These are phyloP conservation scores for Shiraia sp. DNA, from an alignment of 2,329 filamentous ascomycete genomes.

Conservation along the genomic window DNA sequence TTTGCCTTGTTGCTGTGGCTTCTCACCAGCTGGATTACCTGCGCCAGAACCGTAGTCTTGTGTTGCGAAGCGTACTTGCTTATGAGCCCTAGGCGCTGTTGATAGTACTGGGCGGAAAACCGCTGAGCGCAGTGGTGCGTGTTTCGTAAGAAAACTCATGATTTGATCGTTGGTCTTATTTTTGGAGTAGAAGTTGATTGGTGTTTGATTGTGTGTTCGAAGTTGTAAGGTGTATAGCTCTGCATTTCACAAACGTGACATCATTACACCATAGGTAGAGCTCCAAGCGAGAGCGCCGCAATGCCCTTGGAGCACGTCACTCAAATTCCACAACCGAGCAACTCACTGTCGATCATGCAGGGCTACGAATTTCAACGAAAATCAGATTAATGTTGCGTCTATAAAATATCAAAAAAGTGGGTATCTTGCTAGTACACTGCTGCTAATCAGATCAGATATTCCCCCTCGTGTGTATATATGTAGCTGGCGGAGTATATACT, in stretches of 20 bases:
- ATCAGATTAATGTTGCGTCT: neutral
- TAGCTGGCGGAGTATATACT: neutral
- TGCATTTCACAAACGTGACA: conserved; percentile 6
- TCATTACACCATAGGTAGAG: conserved; percentile 4
- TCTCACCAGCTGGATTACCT: conserved; percentile 49
- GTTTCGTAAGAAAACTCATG: conserved; percentile 39
- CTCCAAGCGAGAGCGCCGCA: neutral
- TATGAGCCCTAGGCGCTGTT: conserved; percentile 28
- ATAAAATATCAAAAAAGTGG: conserved; percentile 2
- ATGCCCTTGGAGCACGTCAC: conserved; percentile 11
- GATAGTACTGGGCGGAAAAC: conserved; percentile 26
- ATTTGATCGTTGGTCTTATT: conserved; percentile 1
- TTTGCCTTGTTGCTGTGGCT: conserved; percentile 48
- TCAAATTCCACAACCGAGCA: neutral
- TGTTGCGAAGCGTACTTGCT: conserved; percentile 41
- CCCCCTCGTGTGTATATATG: neutral
- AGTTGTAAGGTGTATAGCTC: conserved; percentile 1
- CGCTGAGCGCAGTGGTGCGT: conserved; percentile 32
- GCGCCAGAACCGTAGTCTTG: conserved; percentile 50
- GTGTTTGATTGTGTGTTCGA: too few relatives aligned
- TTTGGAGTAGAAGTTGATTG: neutral
- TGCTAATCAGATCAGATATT: neutral
- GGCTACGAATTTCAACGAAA: neutral
- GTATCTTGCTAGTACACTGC: conserved; percentile 4
- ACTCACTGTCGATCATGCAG: neutral